Evolutionary conservation across 495 filamentous ascomycete species (phyloP).

Genomic region (Amorphotheca resinae): DNA sequence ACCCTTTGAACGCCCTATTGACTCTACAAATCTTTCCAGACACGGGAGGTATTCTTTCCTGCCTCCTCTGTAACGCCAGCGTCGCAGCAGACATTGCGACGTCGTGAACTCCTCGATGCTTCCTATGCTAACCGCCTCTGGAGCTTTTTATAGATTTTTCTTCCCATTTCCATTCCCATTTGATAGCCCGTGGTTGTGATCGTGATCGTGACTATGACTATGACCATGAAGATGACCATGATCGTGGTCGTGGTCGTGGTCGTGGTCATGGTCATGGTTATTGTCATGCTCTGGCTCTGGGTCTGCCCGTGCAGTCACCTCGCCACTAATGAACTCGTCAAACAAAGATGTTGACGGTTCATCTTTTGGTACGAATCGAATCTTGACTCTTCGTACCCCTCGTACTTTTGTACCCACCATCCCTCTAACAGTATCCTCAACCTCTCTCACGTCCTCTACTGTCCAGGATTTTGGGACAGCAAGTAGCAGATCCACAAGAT

Average conservation of each 20-base stretch:
- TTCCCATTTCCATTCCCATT: slow-evolving; percentile 14
- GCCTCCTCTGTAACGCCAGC: background rate
- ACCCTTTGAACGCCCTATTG: slow-evolving; percentile 9
- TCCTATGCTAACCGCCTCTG: background rate
- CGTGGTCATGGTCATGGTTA: slow-evolving; percentile 28
- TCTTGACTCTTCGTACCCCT: slow-evolving; percentile 66
- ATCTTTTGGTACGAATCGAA: slow-evolving; percentile 68
- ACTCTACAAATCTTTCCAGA: slow-evolving; percentile 4
- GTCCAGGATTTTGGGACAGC: slow-evolving; percentile 63
- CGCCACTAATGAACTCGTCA: slow-evolving; percentile 67
- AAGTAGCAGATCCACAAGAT: slow-evolving; percentile 76
- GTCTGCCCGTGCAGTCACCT: slow-evolving; percentile 47
- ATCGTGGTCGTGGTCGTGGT: slow-evolving; percentile 8
- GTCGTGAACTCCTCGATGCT: no score
- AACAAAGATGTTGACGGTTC: slow-evolving; percentile 37
- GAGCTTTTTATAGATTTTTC: slow-evolving; percentile 13
- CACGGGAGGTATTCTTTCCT: background rate
- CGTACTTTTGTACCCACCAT: slow-evolving; percentile 60
- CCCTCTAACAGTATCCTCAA: slow-evolving; percentile 61
- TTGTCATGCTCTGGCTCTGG: slow-evolving; percentile 53
- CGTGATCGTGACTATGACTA: slow-evolving; percentile 11
- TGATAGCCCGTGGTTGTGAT: background rate
- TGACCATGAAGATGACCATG: slow-evolving; percentile 28
- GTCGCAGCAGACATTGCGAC: no score
- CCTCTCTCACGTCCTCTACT: slow-evolving; percentile 47